Conservation (phyloP, 345 rosid species). For the Turnera subulata region DNA sequence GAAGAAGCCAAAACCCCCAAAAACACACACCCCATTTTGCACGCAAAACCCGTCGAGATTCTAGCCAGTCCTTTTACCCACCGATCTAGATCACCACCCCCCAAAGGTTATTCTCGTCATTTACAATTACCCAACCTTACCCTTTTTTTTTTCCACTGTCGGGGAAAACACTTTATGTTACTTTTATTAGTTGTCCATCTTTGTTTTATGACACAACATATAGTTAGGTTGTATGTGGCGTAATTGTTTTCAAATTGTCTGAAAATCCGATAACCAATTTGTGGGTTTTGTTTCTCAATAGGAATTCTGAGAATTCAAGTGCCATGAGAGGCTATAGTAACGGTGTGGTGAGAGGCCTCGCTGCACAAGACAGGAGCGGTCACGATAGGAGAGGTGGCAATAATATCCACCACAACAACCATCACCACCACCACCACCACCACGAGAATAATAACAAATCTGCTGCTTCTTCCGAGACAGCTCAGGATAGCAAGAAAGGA, state of each 20-base stretch:
- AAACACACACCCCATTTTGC: slow-evolving; percentile 10
- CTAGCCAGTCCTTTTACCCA: slow-evolving; percentile 17
- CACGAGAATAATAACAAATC: slow-evolving; percentile 34
- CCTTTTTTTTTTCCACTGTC: slow-evolving; percentile 2
- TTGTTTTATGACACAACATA: neutral
- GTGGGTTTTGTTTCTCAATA: slow-evolving; percentile 10
- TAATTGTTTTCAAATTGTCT: no score
- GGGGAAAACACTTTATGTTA: slow-evolving; percentile 5
- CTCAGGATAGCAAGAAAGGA: slow-evolving; percentile 59
- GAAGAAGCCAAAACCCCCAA: slow-evolving; percentile 14
- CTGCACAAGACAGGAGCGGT: slow-evolving; percentile 51
- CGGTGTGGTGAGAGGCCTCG: slow-evolving; percentile 44
- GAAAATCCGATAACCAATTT: no score
- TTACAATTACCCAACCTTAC: slow-evolving; percentile 9
- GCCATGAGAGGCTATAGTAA: slow-evolving; percentile 66
- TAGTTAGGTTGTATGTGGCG: no score
- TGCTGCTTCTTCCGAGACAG: slow-evolving; percentile 50
- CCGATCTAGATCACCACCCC: slow-evolving; percentile 18
- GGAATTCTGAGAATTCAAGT: slow-evolving; percentile 55
- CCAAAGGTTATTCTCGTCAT: slow-evolving; percentile 40
- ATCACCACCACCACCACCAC: slow-evolving; percentile 11
- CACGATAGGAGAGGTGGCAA: slow-evolving; percentile 41
- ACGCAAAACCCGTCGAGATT: slow-evolving; percentile 21
- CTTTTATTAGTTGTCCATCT: slow-evolving; percentile 1
- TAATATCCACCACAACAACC: slow-evolving; percentile 14